phyloP scores from a whole-genome alignment of 2,329 filamentous ascomycete genomes.

The Penicillium janthinellum region DNA sequence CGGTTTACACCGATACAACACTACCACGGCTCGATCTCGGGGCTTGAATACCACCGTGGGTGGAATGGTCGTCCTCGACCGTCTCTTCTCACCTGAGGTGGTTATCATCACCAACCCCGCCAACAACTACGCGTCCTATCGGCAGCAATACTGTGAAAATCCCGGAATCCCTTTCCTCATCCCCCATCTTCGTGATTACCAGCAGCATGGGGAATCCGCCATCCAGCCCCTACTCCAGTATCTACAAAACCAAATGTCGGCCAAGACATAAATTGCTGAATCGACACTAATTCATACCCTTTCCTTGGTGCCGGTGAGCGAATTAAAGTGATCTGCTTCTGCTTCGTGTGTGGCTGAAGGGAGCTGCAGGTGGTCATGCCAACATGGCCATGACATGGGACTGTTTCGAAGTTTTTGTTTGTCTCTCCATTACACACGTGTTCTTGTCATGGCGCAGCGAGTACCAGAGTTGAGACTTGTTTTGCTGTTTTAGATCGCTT shows the following conservation, averaged over 20 bases:
- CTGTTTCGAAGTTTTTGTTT: conserved; percentile 10
- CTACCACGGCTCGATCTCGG: conserved; percentile 25
- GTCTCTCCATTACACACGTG: neutral
- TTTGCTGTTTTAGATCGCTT: conserved; percentile 13
- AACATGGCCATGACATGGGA: neutral
- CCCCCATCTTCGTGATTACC: conserved; percentile 41
- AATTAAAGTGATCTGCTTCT: conserved; percentile 4
- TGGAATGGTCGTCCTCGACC: conserved; percentile 25
- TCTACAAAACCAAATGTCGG: conserved; percentile 17
- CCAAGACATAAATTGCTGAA: conserved; percentile 1
- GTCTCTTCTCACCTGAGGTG: conserved; percentile 28
- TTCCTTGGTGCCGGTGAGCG: conserved; percentile 5
- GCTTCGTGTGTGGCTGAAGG: conserved; percentile 20
- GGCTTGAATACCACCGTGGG: conserved; percentile 16
- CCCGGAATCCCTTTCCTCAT: conserved; percentile 44
- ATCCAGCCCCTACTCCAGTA: conserved; percentile 34
- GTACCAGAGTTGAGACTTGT: neutral
- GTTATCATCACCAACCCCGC: conserved; percentile 32
- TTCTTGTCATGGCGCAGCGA: neutral
- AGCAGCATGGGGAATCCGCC: conserved; percentile 29
- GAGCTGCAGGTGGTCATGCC: conserved; percentile 17
- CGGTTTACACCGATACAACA: conserved; percentile 39
- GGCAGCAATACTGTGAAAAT: conserved; percentile 32
- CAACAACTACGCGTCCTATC: conserved; percentile 41
- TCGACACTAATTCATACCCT: conserved; percentile 2